phyloP scores from a whole-genome alignment of 768 basidiomycete species.

The Kwoniella dejecticola region DNA sequence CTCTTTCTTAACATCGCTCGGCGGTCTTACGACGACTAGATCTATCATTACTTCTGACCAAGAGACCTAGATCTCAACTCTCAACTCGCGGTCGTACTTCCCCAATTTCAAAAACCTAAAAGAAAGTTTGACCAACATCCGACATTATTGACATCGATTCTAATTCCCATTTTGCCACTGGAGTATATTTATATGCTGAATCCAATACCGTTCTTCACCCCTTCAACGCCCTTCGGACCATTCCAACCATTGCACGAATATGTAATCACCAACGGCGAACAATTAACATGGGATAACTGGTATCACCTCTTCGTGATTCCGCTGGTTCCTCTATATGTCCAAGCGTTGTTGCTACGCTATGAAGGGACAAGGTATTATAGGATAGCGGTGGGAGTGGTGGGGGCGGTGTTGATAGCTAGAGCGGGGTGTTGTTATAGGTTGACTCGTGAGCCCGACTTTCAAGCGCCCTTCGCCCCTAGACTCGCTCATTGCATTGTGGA shows the following conservation, averaged over 20 bases:
- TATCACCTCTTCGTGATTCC: slow-evolving; percentile 27
- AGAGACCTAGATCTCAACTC: too few species aligned
- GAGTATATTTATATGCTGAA: neutral
- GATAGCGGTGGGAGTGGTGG: slow-evolving; percentile 18
- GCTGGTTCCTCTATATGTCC: slow-evolving; percentile 26
- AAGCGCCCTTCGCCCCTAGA: too few species aligned
- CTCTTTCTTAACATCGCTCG: too few species aligned
- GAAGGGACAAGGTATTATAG: slow-evolving; percentile 17
- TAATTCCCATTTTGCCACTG: slow-evolving; percentile 1
- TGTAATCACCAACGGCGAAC: slow-evolving; percentile 25
- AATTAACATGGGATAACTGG: slow-evolving; percentile 24
- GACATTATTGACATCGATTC: too few species aligned
- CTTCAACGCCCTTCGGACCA: slow-evolving; percentile 30
- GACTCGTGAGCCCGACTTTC: slow-evolving; percentile 34
- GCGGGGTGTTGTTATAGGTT: slow-evolving; percentile 27
- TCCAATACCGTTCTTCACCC: slow-evolving; percentile 4
- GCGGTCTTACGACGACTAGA: too few species aligned
- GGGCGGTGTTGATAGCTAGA: slow-evolving; percentile 8
- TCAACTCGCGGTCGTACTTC: too few species aligned
- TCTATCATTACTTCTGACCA: too few species aligned
- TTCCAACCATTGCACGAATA: slow-evolving; percentile 35
- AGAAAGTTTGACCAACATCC: too few species aligned
- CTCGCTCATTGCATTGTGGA: too few species aligned
- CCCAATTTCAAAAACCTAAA: too few species aligned
- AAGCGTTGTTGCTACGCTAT: slow-evolving; percentile 32